Conservation (phyloP, 2,329 filamentous ascomycete species). For the Arthrobotrys megalospora region DNA sequence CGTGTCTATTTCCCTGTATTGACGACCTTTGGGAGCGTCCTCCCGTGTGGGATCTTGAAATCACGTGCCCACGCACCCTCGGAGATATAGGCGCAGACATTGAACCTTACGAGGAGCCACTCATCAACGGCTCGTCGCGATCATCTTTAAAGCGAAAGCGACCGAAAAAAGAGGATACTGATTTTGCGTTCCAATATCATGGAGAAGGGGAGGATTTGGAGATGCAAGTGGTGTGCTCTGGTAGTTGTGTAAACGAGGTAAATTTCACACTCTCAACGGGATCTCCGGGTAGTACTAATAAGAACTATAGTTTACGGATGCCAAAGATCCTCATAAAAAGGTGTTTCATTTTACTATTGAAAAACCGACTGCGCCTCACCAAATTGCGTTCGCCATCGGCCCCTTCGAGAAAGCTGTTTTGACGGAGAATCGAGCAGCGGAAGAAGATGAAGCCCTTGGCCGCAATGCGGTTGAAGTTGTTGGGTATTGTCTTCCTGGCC, state of each 20-base stretch:
- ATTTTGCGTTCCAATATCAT: constrained; percentile 68
- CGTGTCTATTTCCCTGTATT: constrained; percentile 91
- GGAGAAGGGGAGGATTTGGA: constrained; percentile 91
- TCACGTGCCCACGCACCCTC: constrained; percentile 87
- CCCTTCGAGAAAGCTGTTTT: constrained; percentile 95
- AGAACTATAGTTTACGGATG: constrained; percentile 74
- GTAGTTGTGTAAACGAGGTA: constrained; percentile 85
- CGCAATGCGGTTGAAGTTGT: constrained; percentile 89
- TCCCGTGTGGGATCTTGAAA: constrained; percentile 84
- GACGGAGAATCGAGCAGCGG: constrained; percentile 87
- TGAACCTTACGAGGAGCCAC: constrained; percentile 56
- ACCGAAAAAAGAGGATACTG: constrained; percentile 64
- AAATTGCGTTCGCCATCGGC: constrained; percentile 93
- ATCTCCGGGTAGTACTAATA: constrained; percentile 4
- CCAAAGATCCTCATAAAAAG: constrained; percentile 84
- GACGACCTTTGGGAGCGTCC: constrained; percentile 86
- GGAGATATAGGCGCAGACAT: constrained; percentile 74
- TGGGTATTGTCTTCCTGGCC: constrained; percentile 89
- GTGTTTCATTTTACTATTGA: constrained; percentile 86
- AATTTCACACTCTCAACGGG: constrained; percentile 38
- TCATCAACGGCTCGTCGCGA: constrained; percentile 47
- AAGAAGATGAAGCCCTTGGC: constrained; percentile 91
- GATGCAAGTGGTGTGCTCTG: constrained; percentile 91
- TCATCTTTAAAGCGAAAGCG: constrained; percentile 65
- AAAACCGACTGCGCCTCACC: constrained; percentile 83